Evolutionary conservation across 2,329 filamentous ascomycete genomes (phyloP).

Genomic region (Neoarthrinium moseri): DNA sequence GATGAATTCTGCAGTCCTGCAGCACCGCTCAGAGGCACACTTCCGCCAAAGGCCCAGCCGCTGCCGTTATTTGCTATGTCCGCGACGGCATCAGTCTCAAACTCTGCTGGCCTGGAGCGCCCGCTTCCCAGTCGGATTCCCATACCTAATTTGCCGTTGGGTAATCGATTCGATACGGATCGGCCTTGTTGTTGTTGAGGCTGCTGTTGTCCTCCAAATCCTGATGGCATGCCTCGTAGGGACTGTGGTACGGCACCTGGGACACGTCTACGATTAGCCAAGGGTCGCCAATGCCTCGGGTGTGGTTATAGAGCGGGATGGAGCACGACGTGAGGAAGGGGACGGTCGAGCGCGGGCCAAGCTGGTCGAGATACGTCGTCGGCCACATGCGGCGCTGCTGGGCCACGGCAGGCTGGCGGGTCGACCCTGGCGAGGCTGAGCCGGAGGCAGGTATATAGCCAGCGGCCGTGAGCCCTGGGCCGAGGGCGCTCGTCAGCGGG

Average conservation of each 20-base stretch:
- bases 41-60: conserved; percentile 63
- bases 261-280: conserved; percentile 32
- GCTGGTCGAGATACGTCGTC: too few relatives aligned
- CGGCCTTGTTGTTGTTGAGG: conserved; percentile 54
- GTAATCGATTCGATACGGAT: conserved; percentile 57
- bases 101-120: too few relatives aligned
- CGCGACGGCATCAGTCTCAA: conserved; percentile 22
- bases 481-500: too few relatives aligned
- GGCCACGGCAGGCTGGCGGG: conserved; percentile 2
- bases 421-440: conserved; percentile 4
- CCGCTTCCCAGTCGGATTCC: too few relatives aligned
- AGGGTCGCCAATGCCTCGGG: conserved; percentile 3
- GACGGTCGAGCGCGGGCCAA: too few relatives aligned
- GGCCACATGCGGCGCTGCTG: background rate
- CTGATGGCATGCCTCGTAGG: conserved; percentile 60
- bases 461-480: too few relatives aligned
- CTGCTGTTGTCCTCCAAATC: conserved; percentile 55
- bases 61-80: conserved; percentile 45
- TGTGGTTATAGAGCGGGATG: background rate
- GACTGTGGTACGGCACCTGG: conserved; percentile 61
- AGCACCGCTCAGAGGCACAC: conserved; percentile 59
- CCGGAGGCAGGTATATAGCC: conserved; percentile 3
- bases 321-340: too few relatives aligned
- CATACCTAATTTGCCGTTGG: conserved; percentile 65
- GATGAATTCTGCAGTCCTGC: conserved; percentile 51